phyloP scores from a whole-genome alignment of 148 eudicot genomes.

The Cornus florida region DNA sequence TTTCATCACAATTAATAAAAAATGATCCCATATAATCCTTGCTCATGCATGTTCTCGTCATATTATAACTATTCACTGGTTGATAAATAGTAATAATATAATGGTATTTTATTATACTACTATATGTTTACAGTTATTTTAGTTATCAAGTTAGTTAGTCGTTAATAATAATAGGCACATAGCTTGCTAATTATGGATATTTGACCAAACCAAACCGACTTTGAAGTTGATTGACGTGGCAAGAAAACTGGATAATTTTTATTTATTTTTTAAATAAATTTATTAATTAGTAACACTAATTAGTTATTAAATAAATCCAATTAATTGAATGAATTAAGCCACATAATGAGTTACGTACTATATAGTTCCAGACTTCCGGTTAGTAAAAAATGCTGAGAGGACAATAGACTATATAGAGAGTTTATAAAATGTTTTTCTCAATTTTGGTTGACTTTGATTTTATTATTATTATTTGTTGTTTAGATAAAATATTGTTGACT shows the following conservation, averaged over 20 bases:
- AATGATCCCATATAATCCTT: neutral
- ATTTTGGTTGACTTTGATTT: too few species aligned
- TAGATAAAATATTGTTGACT: too few species aligned
- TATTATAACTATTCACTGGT: neutral
- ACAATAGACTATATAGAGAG: too few species aligned
- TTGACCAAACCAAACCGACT: neutral
- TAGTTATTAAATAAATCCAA: too few species aligned
- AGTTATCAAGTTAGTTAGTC: neutral
- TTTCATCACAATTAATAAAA: neutral
- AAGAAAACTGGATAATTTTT: too few species aligned
- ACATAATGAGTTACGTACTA: too few species aligned
- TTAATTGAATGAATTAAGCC: too few species aligned
- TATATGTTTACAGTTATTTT: neutral
- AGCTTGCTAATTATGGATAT: neutral
- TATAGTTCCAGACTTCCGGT: too few species aligned
- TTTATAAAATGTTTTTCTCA: too few species aligned
- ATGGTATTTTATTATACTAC: neutral
- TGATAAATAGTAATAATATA: neutral
- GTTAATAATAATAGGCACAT: neutral
- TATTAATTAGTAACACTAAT: too few species aligned
- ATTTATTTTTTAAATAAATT: too few species aligned
- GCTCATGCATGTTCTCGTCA: neutral
- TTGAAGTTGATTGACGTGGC: neutral
- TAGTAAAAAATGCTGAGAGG: too few species aligned
- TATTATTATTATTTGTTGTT: neutral